Conservation (phyloP, 1,284 basidiomycete species). For the Schizopora paradoxa region DNA sequence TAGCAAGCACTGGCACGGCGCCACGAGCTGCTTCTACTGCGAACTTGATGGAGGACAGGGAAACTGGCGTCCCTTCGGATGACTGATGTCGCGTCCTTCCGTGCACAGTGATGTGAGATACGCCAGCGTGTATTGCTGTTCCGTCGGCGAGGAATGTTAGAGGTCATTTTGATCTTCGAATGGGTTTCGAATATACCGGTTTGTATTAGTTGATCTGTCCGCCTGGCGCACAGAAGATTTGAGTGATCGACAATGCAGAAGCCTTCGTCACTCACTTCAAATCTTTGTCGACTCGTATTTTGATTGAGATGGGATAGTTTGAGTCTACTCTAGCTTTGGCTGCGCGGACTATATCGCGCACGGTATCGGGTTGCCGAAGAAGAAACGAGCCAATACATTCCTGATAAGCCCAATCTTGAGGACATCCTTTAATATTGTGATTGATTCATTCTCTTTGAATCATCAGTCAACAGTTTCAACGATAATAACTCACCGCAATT, state of each 20-base stretch:
- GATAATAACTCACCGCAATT: slow-evolving; percentile 38
- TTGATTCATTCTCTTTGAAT: background rate
- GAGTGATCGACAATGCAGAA: background rate
- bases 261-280: slow-evolving; percentile 27
- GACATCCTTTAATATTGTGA: slow-evolving; percentile 34
- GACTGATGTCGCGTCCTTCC: slow-evolving; percentile 50
- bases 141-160: background rate
- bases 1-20: slow-evolving; percentile 46
- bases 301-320: slow-evolving; percentile 47
- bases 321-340: slow-evolving; percentile 44
- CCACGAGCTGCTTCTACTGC: slow-evolving; percentile 44
- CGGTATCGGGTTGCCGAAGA: slow-evolving; percentile 48
- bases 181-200: slow-evolving; percentile 25
- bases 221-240: slow-evolving; percentile 23
- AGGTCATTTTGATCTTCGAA: background rate
- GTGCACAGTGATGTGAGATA: slow-evolving; percentile 47
- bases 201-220: slow-evolving; percentile 43
- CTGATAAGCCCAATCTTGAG: slow-evolving; percentile 45
- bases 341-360: slow-evolving; percentile 46
- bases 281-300: slow-evolving; percentile 51
- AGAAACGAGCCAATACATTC: slow-evolving; percentile 53
- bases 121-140: slow-evolving; percentile 36
- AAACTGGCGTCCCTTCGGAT: slow-evolving; percentile 41
- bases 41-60: slow-evolving; percentile 42
- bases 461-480: background rate